Conservation (phyloP, 495 filamentous ascomycete genomes). For the Penicillium tannophilum region DNA sequence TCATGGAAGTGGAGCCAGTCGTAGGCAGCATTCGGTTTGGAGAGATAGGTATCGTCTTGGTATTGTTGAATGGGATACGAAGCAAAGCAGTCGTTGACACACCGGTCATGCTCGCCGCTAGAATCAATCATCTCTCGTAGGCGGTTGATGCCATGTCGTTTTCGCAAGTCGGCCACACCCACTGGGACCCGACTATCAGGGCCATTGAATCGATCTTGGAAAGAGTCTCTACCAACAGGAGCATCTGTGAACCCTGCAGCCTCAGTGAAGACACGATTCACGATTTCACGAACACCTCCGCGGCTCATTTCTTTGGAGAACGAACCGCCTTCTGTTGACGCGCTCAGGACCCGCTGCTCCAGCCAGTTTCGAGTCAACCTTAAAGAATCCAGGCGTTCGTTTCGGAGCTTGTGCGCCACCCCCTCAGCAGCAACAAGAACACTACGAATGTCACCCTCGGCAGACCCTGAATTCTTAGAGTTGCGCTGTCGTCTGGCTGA, state of each 20-base stretch:
- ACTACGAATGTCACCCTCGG: conserved; percentile 88
- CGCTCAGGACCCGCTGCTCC: conserved; percentile 72
- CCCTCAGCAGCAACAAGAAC: conserved; percentile 95
- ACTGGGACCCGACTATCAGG: conserved; percentile 32
- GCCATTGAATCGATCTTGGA: conserved; percentile 36
- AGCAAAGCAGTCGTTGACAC: conserved; percentile 79
- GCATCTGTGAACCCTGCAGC: conserved; percentile 79
- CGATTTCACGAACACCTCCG: conserved; percentile 78
- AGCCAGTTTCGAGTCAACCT: conserved; percentile 79
- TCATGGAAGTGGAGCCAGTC: conserved; percentile 98
- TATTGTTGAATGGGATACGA: conserved; percentile 83
- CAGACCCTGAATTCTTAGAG: conserved; percentile 54
- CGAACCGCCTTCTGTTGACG: conserved; percentile 71
- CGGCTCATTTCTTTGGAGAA: conserved; percentile 76
- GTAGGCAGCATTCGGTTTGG: conserved; percentile 83
- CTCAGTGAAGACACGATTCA: conserved; percentile 82
- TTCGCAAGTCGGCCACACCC: conserved; percentile 72
- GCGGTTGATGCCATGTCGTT: conserved; percentile 74
- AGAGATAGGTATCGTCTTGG: conserved; percentile 88
- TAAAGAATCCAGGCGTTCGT: conserved; percentile 38
- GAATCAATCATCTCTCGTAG: conserved; percentile 89
- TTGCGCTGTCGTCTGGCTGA: conserved; percentile 61
- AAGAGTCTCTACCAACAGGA: conserved; percentile 35
- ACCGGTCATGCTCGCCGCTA: conserved; percentile 83
- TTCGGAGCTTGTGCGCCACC: conserved; percentile 79